Evolutionary conservation across 2,329 filamentous ascomycete genomes (phyloP).

Genomic region (Hansfordia pulvinata): DNA sequence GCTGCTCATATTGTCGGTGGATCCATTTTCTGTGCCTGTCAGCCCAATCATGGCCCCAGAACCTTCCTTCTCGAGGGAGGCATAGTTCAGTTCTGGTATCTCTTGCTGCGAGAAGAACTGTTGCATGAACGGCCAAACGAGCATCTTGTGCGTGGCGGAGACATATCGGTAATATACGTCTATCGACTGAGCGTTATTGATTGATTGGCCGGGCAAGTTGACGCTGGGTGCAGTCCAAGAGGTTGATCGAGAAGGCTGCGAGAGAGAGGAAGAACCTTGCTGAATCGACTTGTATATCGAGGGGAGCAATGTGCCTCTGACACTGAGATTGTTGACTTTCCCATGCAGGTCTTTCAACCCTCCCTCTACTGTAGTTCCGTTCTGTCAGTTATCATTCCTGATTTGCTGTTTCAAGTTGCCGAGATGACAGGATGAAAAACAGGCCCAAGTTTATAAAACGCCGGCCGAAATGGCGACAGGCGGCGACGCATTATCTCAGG

Average conservation of each 20-base stretch:
- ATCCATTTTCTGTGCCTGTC: slow-evolving; percentile 8
- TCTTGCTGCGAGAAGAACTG: slow-evolving; percentile 20
- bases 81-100: slow-evolving; percentile 17
- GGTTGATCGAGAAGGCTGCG: slow-evolving; percentile 7
- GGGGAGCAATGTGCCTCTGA: slow-evolving; percentile 12
- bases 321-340: slow-evolving; percentile 34
- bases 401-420: too few species aligned
- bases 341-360: slow-evolving; percentile 37
- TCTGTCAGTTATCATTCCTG: slow-evolving; percentile 45
- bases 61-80: slow-evolving; percentile 20
- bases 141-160: slow-evolving; percentile 32
- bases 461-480: too few species aligned
- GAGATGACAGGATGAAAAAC: too few species aligned
- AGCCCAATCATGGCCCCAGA: slow-evolving; percentile 19
- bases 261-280: slow-evolving; percentile 4
- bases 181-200: slow-evolving; percentile 6
- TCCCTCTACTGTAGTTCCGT: slow-evolving; percentile 45
- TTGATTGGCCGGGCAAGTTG: slow-evolving; percentile 8
- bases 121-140: slow-evolving; percentile 32
- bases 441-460: too few species aligned
- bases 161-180: slow-evolving; percentile 17
- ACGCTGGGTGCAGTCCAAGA: slow-evolving; percentile 11
- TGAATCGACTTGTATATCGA: slow-evolving; percentile 9
- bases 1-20: too few species aligned
- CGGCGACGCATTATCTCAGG: too few species aligned